Percentiles rank a stretch among this genome's conserved stretches.
phyloP scores from a whole-genome alignment of 305 asterid genomes.

The Ajuga reptans region DNA sequence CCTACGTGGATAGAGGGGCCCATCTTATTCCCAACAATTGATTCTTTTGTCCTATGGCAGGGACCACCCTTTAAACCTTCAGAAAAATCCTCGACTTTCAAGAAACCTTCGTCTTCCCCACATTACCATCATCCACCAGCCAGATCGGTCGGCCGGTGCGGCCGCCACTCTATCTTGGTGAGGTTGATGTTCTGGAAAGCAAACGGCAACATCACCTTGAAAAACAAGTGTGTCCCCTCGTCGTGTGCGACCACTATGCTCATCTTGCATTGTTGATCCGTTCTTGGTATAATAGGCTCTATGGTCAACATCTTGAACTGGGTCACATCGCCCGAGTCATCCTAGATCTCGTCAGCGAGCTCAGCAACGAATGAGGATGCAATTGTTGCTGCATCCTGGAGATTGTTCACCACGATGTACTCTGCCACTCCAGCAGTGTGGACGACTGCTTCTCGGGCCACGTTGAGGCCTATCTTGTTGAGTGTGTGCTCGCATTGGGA shows the following conservation, averaged over 20 bases:
- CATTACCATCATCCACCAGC: constrained; percentile 58
- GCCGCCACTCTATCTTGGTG: constrained; percentile 74
- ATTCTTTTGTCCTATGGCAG: too few relatives aligned
- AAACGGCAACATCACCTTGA: constrained; percentile 72
- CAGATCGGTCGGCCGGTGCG: constrained; percentile 61
- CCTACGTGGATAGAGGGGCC: too few relatives aligned
- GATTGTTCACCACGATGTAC: constrained; percentile 50
- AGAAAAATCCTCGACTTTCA: too few relatives aligned
- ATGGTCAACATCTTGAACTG: constrained; percentile 82
- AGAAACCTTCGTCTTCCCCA: constrained; percentile 62
- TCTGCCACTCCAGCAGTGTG: constrained; percentile 87
- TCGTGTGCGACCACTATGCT: constrained; percentile 85
- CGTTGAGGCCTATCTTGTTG: constrained; percentile 49
- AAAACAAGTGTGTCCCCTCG: constrained; percentile 63
- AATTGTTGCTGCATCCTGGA: constrained; percentile 69
- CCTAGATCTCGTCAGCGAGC: constrained; percentile 69
- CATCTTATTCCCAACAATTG: too few relatives aligned
- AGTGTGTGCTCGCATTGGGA: constrained; percentile 78
- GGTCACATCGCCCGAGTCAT: constrained; percentile 74
- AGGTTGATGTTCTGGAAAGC: constrained; percentile 69
- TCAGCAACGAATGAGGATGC: constrained; percentile 79
- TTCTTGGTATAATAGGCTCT: constrained; percentile 70
- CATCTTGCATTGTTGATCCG: constrained; percentile 74
- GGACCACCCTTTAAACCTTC: too few relatives aligned
- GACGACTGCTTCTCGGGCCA: constrained; percentile 65